These are phyloP conservation scores for Hansenula anomala DNA, from an alignment of 1,139 yeast genomes.

Conservation along the genomic window DNA sequence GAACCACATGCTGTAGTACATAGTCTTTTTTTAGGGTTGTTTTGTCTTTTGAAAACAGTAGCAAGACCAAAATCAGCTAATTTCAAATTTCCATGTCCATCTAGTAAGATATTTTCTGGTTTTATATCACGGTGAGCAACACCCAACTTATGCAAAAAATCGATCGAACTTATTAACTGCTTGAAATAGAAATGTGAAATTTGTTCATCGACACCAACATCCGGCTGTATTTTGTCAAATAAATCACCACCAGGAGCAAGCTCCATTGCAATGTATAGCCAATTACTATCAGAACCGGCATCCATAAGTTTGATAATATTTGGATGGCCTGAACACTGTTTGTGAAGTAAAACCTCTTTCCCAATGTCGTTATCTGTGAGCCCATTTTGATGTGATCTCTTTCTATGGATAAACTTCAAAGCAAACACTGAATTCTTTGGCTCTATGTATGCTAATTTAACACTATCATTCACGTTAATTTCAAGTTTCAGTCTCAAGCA, in stretches of 20 bases:
- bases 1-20: constrained; percentile 60
- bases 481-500: no score
- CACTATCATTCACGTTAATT: no score
- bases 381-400: constrained; percentile 39
- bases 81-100: constrained; percentile 57
- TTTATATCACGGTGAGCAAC: constrained; percentile 88
- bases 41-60: constrained; percentile 45
- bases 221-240: constrained; percentile 72
- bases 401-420: constrained; percentile 50
- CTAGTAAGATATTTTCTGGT: constrained; percentile 84
- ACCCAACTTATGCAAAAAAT: constrained; percentile 60
- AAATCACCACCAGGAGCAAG: constrained; percentile 67
- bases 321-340: constrained; percentile 49
- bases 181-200: constrained; percentile 65
- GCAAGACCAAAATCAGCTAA: constrained; percentile 69
- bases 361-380: constrained; percentile 42
- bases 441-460: constrained; percentile 27
- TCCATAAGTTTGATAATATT: constrained; percentile 51
- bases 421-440: constrained; percentile 42
- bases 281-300: constrained; percentile 45
- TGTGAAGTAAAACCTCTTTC: constrained; percentile 50
- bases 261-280: constrained; percentile 63
- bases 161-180: constrained; percentile 53
- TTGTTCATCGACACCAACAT: constrained; percentile 59
- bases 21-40: constrained; percentile 49